Percentiles rank a stretch among this genome's conserved stretches.
phyloP scores from a whole-genome alignment of 768 basidiomycete species.

The Macrolepiota albuminosa region DNA sequence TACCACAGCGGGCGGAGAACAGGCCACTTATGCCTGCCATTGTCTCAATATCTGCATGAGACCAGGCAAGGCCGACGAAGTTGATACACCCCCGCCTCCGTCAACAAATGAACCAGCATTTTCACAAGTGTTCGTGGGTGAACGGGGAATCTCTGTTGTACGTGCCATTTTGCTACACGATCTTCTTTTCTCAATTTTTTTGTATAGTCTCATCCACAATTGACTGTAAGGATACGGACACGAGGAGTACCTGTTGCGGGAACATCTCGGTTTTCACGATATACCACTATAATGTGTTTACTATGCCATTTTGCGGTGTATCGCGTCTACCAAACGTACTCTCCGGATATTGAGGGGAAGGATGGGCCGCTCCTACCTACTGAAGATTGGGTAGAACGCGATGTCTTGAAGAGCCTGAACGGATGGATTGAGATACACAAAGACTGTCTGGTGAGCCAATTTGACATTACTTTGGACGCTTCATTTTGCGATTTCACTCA shows the following conservation, averaged over 20 bases:
- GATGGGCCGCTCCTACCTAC: slow-evolving; percentile 66
- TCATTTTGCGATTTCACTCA: slow-evolving; percentile 1
- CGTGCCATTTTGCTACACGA: slow-evolving; percentile 21
- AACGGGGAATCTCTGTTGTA: slow-evolving; percentile 65
- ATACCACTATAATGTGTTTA: slow-evolving; percentile 64
- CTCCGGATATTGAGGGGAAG: slow-evolving; percentile 51
- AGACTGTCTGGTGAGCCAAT: slow-evolving; percentile 58
- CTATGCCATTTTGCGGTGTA: slow-evolving; percentile 62
- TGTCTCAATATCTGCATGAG: slow-evolving; percentile 69
- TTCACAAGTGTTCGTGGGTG: slow-evolving; percentile 54
- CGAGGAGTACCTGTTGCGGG: slow-evolving; percentile 37
- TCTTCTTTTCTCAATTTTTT: slow-evolving; percentile 10
- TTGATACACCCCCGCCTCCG: slow-evolving; percentile 30
- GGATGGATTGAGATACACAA: slow-evolving; percentile 75
- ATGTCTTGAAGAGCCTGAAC: slow-evolving; percentile 57
- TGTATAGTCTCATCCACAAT: slow-evolving; percentile 59
- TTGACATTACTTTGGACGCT: slow-evolving; percentile 7
- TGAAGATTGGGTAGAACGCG: slow-evolving; percentile 74
- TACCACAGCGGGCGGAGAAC: slow-evolving; percentile 17
- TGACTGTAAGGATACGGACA: slow-evolving; percentile 62
- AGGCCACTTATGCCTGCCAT: slow-evolving; percentile 47
- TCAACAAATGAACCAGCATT: slow-evolving; percentile 37
- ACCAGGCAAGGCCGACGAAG: slow-evolving; percentile 27
- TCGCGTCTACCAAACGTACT: slow-evolving; percentile 60
- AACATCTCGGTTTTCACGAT: slow-evolving; percentile 49